Evolutionary conservation across 768 basidiomycete genomes (phyloP).

Genomic region (Lactarius sp.): DNA sequence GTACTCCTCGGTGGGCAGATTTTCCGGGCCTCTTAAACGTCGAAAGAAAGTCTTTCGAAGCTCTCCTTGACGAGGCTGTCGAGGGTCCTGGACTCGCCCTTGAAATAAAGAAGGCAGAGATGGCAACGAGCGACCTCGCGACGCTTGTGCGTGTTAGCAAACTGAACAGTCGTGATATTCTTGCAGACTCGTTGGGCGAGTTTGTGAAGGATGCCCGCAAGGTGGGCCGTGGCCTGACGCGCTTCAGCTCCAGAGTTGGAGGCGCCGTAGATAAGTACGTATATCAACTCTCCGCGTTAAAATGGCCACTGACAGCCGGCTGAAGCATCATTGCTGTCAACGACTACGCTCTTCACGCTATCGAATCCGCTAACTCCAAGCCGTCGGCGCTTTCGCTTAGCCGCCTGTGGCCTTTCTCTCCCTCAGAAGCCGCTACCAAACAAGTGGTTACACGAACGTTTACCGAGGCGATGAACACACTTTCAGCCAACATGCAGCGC

Average conservation of each 20-base stretch:
- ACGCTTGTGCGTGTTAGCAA: constrained; percentile 60
- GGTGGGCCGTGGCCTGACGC: constrained; percentile 55
- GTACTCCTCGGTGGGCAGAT: constrained; percentile 45
- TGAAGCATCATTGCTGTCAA: constrained; percentile 68
- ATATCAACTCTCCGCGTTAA: not conserved
- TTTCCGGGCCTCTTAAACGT: constrained; percentile 57
- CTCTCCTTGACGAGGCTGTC: constrained; percentile 54
- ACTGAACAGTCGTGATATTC: constrained; percentile 51
- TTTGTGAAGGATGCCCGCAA: constrained; percentile 61
- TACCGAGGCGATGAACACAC: constrained; percentile 54
- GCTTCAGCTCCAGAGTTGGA: constrained; percentile 59
- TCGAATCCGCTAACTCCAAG: constrained; percentile 37
- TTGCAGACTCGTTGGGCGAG: constrained; percentile 47
- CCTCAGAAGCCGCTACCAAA: constrained; percentile 32
- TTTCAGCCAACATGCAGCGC: constrained; percentile 47
- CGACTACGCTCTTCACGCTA: constrained; percentile 59
- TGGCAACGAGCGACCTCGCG: constrained; percentile 67
- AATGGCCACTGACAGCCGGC: not conserved
- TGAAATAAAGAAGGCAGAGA: constrained; percentile 70
- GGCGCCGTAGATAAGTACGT: constrained; percentile 71
- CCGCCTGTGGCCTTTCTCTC: constrained; percentile 33
- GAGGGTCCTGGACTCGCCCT: constrained; percentile 57
- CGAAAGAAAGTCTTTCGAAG: constrained; percentile 57
- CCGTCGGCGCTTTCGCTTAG: constrained; percentile 28
- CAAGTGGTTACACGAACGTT: constrained; percentile 53